Evolutionary conservation across 352 stramenopile species (phyloP).

Genomic region (Pythium grandisporangium): DNA sequence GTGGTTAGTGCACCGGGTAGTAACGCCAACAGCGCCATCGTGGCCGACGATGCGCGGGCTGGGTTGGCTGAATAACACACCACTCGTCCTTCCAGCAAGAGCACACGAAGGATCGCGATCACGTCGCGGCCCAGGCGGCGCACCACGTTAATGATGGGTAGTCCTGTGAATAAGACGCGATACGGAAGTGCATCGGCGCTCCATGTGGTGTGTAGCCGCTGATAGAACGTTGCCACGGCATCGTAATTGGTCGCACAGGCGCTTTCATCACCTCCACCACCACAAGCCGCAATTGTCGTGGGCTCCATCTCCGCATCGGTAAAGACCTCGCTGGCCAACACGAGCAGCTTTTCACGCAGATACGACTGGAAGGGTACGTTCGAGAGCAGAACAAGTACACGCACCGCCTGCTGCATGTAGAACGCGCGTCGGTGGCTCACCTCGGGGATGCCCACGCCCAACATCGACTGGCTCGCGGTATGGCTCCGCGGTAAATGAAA

Average conservation of each 20-base stretch:
- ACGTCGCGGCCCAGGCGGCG: slow-evolving; percentile 44
- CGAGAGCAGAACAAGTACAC: slow-evolving; percentile 40
- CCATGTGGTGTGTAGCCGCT: slow-evolving; percentile 3
- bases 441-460: slow-evolving; percentile 41
- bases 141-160: slow-evolving; percentile 40
- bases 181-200: slow-evolving; percentile 34
- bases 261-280: too few species aligned
- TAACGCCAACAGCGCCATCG: slow-evolving; percentile 41
- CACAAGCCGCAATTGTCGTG: too few species aligned
- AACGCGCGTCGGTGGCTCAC: slow-evolving; percentile 18
- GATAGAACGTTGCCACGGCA: slow-evolving; percentile 22
- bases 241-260: slow-evolving; percentile 11
- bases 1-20: slow-evolving; percentile 34
- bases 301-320: slow-evolving; percentile 12
- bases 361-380: slow-evolving; percentile 31
- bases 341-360: slow-evolving; percentile 25
- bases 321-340: slow-evolving; percentile 22
- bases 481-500: slow-evolving; percentile 26
- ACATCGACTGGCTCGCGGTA: slow-evolving; percentile 9
- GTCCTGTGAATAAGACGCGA: slow-evolving; percentile 18
- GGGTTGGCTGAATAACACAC: slow-evolving; percentile 63
- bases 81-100: slow-evolving; percentile 69
- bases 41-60: slow-evolving; percentile 36
- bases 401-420: slow-evolving; percentile 34
- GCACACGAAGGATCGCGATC: slow-evolving; percentile 49